Percentiles rank a stretch among this genome's conserved stretches.
Evolutionary conservation across 805 yeast species (phyloP).

Genomic region (Pichia kluyveri): DNA sequence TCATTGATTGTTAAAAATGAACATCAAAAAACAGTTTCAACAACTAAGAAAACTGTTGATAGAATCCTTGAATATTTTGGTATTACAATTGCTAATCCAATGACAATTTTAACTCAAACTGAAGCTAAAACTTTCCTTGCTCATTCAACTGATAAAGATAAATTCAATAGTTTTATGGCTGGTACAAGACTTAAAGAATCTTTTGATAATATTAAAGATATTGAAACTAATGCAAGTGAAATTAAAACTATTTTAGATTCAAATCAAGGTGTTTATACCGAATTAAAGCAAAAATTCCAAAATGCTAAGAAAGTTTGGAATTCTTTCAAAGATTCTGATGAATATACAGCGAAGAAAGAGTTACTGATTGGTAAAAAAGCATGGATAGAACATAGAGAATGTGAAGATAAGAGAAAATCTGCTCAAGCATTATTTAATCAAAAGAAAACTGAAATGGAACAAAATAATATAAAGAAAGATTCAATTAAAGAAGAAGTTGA

Average conservation of each 20-base stretch:
- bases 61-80: conserved; percentile 61
- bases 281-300: conserved; percentile 31
- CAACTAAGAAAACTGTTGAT: conserved; percentile 56
- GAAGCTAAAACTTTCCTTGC: conserved; percentile 86
- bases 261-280: conserved; percentile 19
- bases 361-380: conserved; percentile 37
- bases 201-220: conserved; percentile 39
- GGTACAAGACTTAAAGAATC: conserved; percentile 71
- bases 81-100: conserved; percentile 80
- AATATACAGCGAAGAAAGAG: conserved; percentile 30
- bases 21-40: conserved; percentile 43
- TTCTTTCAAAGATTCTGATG: conserved; percentile 32
- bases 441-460: not conserved
- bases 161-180: conserved; percentile 69
- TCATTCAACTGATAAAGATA: conserved; percentile 59
- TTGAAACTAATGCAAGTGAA: conserved; percentile 33
- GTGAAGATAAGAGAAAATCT: conserved; percentile 16
- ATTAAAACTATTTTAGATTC: conserved; percentile 31
- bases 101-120: conserved; percentile 89
- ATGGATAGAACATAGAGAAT: conserved; percentile 35
- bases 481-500: conserved; percentile 7
- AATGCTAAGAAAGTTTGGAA: conserved; percentile 33
- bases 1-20: conserved; percentile 48
- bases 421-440: conserved; percentile 13
- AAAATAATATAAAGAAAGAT: not conserved